Conservation (phyloP, 2,329 filamentous ascomycete genomes). For the Neofusicoccum sp. region DNA sequence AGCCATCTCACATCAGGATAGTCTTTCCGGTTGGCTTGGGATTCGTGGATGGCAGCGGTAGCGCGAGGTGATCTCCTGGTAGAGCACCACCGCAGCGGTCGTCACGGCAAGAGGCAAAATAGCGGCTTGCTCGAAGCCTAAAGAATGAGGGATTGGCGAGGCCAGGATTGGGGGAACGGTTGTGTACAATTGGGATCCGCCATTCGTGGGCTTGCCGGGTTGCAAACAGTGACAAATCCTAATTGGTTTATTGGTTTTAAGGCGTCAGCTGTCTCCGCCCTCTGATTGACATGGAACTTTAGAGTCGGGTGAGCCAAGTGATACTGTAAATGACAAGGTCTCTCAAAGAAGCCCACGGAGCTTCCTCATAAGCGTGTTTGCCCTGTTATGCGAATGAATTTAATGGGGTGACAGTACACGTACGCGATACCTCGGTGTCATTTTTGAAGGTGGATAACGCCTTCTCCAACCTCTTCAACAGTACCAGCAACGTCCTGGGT, state of each 20-base stretch:
- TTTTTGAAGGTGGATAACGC: background rate
- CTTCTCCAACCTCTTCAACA: constrained; percentile 36
- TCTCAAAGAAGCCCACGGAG: no score
- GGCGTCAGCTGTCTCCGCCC: no score
- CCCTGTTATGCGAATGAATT: background rate
- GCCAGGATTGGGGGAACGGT: constrained; percentile 32
- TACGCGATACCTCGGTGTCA: background rate
- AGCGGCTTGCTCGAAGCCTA: constrained; percentile 42
- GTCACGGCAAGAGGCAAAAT: constrained; percentile 50
- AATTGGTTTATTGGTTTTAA: no score
- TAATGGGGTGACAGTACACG: background rate
- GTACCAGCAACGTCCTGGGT: constrained; percentile 43
- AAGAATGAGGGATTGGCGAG: constrained; percentile 40
- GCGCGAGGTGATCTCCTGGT: constrained; percentile 41
- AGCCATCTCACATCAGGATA: constrained; percentile 42
- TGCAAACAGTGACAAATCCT: constrained; percentile 26
- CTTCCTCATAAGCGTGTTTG: no score
- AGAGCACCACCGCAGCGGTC: constrained; percentile 48
- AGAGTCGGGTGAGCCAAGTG: no score
- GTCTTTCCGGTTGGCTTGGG: constrained; percentile 38
- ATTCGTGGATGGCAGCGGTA: constrained; percentile 41
- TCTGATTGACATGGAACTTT: no score
- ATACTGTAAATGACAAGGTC: no score
- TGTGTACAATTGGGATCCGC: constrained; percentile 40
- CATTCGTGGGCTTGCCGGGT: constrained; percentile 29